Evolutionary conservation across 331 rosid species (phyloP).

Genomic region (Prunus yedoensis): DNA sequence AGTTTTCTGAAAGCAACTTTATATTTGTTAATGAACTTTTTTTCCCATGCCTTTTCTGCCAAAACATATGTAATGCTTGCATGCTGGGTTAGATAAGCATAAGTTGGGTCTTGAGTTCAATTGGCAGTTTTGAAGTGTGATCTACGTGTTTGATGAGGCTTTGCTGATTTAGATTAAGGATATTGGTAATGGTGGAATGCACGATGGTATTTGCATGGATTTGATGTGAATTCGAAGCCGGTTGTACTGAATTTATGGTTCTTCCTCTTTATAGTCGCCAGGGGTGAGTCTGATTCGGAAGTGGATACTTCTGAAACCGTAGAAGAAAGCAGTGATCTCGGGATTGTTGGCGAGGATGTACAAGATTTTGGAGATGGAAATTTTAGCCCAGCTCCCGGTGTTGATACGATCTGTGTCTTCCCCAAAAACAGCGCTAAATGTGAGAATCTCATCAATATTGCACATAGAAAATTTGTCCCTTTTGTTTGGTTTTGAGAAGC

Average conservation of each 20-base stretch:
- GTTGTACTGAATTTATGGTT: slow-evolving; percentile 5
- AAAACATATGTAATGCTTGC: neutral
- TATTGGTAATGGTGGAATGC: neutral
- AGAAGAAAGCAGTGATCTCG: slow-evolving; percentile 68
- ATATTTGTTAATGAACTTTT: neutral
- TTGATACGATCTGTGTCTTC: slow-evolving; percentile 67
- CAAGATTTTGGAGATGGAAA: slow-evolving; percentile 65
- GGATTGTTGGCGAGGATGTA: slow-evolving; percentile 71
- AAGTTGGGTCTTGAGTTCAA: neutral
- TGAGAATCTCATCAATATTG: slow-evolving; percentile 17
- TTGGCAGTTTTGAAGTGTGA: neutral
- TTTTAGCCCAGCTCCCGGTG: slow-evolving; percentile 74
- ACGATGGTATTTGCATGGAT: neutral
- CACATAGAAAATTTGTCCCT: neutral
- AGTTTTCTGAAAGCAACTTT: neutral
- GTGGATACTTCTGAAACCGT: slow-evolving; percentile 44
- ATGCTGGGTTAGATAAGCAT: neutral
- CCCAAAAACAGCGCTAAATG: slow-evolving; percentile 66
- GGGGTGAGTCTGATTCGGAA: slow-evolving; percentile 59
- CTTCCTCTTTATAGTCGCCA: slow-evolving; percentile 51
- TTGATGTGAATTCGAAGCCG: neutral
- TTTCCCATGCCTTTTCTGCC: neutral
- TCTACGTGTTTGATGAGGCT: slow-evolving; percentile 2
- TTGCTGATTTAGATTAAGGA: neutral
- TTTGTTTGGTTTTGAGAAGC: slow-evolving; percentile 5